A percentile compares a stretch with the other conserved stretches of the same genome.
Conservation (phyloP, 352 stramenopile species). For the Phytophthora nicotianae region DNA sequence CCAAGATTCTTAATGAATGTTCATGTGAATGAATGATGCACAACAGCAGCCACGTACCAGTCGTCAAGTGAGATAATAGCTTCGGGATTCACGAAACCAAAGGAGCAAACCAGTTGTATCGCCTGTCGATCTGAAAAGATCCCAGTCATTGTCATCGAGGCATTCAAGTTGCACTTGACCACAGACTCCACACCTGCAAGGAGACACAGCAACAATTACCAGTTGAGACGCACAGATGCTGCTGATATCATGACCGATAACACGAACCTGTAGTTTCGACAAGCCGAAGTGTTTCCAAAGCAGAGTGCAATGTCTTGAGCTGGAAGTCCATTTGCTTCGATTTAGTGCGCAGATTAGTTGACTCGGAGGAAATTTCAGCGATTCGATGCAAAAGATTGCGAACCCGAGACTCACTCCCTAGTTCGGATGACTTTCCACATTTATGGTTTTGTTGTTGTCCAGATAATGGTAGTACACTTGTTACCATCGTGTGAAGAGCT, state of each 20-base stretch:
- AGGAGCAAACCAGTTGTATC: slow-evolving; percentile 29
- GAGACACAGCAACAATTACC: slow-evolving; percentile 4
- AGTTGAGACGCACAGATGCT: slow-evolving; percentile 2
- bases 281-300: slow-evolving; percentile 44
- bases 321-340: slow-evolving; percentile 48
- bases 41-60: slow-evolving; percentile 25
- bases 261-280: slow-evolving; percentile 30
- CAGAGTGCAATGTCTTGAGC: slow-evolving; percentile 48
- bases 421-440: slow-evolving; percentile 8
- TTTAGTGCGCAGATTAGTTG: slow-evolving; percentile 26
- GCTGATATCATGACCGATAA: background rate
- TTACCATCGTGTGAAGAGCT: slow-evolving; percentile 25
- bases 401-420: slow-evolving; percentile 32
- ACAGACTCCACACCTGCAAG: slow-evolving; percentile 35
- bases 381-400: slow-evolving; percentile 48
- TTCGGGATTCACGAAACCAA: slow-evolving; percentile 25
- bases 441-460: slow-evolving; percentile 2
- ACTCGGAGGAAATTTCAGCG: slow-evolving; percentile 40
- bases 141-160: slow-evolving; percentile 21
- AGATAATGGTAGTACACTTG: slow-evolving; percentile 20
- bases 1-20: slow-evolving; percentile 3
- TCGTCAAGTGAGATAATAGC: slow-evolving; percentile 27
- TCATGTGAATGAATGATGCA: slow-evolving; percentile 4
- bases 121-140: slow-evolving; percentile 30
- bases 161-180: slow-evolving; percentile 25